phyloP scores from a whole-genome alignment of 306 rosid genomes.

The Potentilla sterilis region DNA sequence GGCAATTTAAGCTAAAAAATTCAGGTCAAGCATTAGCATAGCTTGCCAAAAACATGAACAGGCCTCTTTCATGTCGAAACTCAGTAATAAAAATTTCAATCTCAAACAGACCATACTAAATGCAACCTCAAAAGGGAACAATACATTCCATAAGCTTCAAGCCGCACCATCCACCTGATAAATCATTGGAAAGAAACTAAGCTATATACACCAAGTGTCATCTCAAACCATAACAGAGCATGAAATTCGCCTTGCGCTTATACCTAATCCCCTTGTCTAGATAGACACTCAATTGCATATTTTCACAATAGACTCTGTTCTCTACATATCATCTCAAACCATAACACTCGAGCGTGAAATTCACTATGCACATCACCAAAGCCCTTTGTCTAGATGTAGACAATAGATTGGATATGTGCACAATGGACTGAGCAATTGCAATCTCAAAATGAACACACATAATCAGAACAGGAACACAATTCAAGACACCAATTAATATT shows the following conservation, averaged over 20 bases:
- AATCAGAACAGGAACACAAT: neutral
- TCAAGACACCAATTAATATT: neutral
- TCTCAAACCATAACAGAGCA: neutral
- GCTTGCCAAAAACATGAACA: neutral
- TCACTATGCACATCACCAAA: neutral
- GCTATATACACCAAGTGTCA: neutral
- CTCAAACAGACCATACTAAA: neutral
- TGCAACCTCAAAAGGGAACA: neutral
- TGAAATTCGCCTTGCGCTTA: neutral
- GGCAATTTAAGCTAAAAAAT: too few relatives aligned
- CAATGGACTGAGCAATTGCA: neutral
- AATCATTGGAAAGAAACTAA: neutral
- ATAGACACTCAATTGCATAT: too few relatives aligned
- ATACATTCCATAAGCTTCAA: neutral
- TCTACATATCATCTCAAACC: too few relatives aligned
- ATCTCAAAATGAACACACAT: neutral
- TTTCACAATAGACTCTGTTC: too few relatives aligned
- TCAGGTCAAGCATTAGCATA: neutral
- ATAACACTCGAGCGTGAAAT: too few relatives aligned
- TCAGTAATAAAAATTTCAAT: neutral
- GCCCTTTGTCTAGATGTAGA: neutral
- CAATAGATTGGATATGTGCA: neutral
- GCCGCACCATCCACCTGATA: neutral
- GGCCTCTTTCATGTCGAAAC: neutral
- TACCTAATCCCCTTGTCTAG: too few relatives aligned